A percentile compares a stretch with the other conserved stretches of the same genome.
Conservation (phyloP, 768 basidiomycete species). For the Glaciozyma antarctica region DNA sequence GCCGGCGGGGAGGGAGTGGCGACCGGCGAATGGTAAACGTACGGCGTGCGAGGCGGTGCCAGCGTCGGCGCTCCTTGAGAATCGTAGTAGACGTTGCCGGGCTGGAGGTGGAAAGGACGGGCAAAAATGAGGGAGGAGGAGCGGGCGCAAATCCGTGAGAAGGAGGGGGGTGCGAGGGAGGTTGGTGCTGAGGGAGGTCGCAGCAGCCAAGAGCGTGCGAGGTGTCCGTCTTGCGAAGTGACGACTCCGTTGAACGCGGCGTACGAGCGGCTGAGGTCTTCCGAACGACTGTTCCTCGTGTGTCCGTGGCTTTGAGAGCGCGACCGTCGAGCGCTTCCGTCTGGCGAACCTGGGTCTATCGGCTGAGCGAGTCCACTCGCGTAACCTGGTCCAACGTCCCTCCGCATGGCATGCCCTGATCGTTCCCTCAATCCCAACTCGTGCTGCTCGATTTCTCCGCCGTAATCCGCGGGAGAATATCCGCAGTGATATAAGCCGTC, state of each 20-base stretch:
- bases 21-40: conserved; percentile 21
- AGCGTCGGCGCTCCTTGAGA: background rate
- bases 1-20: background rate
- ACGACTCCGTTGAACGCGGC: background rate
- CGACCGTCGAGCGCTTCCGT: background rate
- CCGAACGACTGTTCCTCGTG: background rate
- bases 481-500: too few relatives aligned
- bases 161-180: background rate
- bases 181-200: background rate
- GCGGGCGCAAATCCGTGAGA: background rate
- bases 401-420: too few relatives aligned
- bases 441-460: too few relatives aligned
- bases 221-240: background rate
- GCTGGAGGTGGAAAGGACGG: background rate
- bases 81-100: background rate
- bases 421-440: too few relatives aligned
- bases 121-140: background rate
- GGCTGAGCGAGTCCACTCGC: too few relatives aligned
- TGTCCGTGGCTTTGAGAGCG: background rate
- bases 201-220: background rate
- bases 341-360: too few relatives aligned
- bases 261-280: background rate
- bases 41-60: conserved; percentile 4
- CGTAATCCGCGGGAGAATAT: too few relatives aligned
- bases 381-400: too few relatives aligned